These are phyloP conservation scores for Nelumbo lutea DNA, from an alignment of 164 flowering plant genomes.

Conservation along the genomic window DNA sequence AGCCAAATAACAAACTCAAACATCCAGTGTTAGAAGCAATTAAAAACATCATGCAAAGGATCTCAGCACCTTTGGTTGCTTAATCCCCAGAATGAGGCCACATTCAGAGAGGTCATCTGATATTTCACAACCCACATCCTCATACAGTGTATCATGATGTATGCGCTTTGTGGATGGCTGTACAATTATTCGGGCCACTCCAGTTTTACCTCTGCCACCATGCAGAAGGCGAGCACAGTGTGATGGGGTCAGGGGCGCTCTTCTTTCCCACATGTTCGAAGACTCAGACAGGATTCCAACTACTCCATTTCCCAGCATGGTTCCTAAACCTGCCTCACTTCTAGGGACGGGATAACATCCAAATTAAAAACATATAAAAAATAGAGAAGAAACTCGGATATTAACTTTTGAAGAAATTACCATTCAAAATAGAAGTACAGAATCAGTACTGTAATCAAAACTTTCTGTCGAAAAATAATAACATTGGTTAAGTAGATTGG, in stretches of 20 bases:
- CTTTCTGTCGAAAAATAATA: too few relatives aligned
- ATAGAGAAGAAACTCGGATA: too few relatives aligned
- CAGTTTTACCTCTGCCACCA: slow-evolving; percentile 47
- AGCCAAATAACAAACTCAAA: slow-evolving; percentile 6
- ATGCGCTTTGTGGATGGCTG: slow-evolving; percentile 99
- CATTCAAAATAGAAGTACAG: too few relatives aligned
- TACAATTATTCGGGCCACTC: slow-evolving; percentile 65
- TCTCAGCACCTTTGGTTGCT: slow-evolving; percentile 78
- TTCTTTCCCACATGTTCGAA: slow-evolving; percentile 87
- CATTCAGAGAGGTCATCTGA: slow-evolving; percentile 91
- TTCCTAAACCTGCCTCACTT: slow-evolving; percentile 5
- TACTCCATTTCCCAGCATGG: slow-evolving; percentile 87
- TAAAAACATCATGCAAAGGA: neutral
- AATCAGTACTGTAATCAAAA: too few relatives aligned
- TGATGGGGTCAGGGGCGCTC: slow-evolving; percentile 82
- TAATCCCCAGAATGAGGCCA: slow-evolving; percentile 84
- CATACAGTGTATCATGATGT: slow-evolving; percentile 75
- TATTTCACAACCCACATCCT: slow-evolving; percentile 96
- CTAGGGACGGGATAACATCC: neutral
- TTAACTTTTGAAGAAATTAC: too few relatives aligned
- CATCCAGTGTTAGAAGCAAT: neutral
- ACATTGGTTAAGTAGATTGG: too few relatives aligned
- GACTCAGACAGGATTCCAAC: slow-evolving; percentile 85
- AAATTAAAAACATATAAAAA: too few relatives aligned
- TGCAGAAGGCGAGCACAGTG: slow-evolving; percentile 90